Evolutionary conservation across 345 rosid genomes (phyloP).

Genomic region (Rhodamnia rubescens): DNA sequence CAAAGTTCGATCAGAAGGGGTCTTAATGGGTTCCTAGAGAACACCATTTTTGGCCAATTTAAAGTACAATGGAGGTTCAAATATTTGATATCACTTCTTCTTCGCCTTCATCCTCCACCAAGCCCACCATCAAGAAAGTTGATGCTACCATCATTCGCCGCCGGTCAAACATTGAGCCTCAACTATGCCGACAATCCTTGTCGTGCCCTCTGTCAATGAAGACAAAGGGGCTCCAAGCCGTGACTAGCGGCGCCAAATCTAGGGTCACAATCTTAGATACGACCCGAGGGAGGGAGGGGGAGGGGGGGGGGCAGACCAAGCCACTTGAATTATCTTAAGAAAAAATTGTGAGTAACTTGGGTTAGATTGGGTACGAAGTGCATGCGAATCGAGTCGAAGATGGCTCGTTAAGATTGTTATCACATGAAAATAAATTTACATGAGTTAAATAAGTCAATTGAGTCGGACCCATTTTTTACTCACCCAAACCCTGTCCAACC

Average conservation of each 20-base stretch:
- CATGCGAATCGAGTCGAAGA: background rate
- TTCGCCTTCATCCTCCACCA: background rate
- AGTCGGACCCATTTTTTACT: background rate
- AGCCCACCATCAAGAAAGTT: background rate
- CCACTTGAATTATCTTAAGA: background rate
- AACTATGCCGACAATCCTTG: background rate
- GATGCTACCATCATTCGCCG: background rate
- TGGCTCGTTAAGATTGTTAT: background rate
- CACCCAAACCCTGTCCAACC: background rate
- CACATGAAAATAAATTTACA: background rate
- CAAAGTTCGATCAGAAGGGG: background rate
- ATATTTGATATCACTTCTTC: background rate
- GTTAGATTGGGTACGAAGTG: background rate
- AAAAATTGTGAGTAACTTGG: background rate
- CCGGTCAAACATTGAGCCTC: background rate
- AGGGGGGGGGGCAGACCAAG: background rate
- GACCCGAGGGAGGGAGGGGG: no score
- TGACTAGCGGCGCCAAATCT: background rate
- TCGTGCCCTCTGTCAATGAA: background rate
- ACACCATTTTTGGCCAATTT: no score
- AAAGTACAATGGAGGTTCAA: background rate
- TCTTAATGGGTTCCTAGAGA: no score
- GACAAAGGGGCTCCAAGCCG: background rate
- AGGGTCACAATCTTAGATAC: background rate
- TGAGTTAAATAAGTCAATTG: background rate